Conservation (phyloP, 2,329 filamentous ascomycete species). For the Aspergillus bombycis region DNA sequence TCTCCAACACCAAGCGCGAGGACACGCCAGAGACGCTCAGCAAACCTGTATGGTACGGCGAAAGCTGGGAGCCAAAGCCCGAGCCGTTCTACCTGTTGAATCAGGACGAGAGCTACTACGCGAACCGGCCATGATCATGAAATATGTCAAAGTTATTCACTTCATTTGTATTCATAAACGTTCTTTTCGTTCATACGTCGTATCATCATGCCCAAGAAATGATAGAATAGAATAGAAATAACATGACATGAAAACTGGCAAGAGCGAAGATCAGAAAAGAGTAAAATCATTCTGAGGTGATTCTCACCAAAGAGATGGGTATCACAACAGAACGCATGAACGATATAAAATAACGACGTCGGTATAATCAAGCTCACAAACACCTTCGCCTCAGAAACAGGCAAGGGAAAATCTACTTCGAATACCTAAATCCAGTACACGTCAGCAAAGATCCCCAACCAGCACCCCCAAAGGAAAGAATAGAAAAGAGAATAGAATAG, state of each 20-base stretch:
- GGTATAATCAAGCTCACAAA: background rate
- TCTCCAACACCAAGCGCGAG: constrained; percentile 24
- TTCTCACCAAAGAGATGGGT: background rate
- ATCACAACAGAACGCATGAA: background rate
- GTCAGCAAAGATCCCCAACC: background rate
- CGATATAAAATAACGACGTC: background rate
- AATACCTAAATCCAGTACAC: background rate
- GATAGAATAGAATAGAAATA: background rate
- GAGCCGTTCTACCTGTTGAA: constrained; percentile 37
- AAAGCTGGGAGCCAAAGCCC: constrained; percentile 36
- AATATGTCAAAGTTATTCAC: background rate
- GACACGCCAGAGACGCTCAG: constrained; percentile 34
- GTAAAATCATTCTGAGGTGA: background rate
- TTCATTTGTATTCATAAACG: background rate
- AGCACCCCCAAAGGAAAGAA: background rate
- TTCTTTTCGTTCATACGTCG: background rate
- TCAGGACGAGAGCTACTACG: constrained; percentile 36
- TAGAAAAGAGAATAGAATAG: background rate
- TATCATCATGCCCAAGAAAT: background rate
- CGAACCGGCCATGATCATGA: background rate
- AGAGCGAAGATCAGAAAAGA: background rate
- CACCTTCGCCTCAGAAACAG: background rate
- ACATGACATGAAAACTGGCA: background rate
- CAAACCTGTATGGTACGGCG: constrained; percentile 41
- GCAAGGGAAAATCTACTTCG: background rate